Conservation (phyloP, 352 stramenopile genomes). For the Phytophthora pinifolia region DNA sequence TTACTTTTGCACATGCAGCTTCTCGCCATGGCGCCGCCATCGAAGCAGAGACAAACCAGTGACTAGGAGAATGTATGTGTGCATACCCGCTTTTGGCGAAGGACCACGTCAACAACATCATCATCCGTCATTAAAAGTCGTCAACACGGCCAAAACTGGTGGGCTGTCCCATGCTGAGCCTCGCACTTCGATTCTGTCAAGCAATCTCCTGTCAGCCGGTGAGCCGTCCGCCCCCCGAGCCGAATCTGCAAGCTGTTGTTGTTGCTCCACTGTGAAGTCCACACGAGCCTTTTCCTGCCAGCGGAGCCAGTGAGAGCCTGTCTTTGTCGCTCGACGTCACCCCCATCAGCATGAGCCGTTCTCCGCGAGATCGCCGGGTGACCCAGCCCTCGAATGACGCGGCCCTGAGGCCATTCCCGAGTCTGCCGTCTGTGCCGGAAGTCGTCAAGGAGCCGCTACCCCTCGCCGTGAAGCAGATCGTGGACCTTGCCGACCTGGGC, state of each 20-base stretch:
- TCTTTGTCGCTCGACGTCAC: slow-evolving; percentile 35
- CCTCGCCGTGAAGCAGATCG: slow-evolving; percentile 19
- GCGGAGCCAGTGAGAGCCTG: slow-evolving; percentile 21
- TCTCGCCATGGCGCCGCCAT: too few relatives aligned
- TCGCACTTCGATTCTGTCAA: slow-evolving; percentile 20
- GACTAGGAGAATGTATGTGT: slow-evolving; percentile 7
- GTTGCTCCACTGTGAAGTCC: too few relatives aligned
- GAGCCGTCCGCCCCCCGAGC: background rate
- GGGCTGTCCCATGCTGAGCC: slow-evolving; percentile 18
- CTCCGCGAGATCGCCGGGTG: slow-evolving; percentile 10
- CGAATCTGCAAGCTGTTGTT: too few relatives aligned
- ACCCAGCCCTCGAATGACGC: slow-evolving; percentile 26
- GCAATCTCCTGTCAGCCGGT: slow-evolving; percentile 11
- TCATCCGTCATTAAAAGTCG: too few relatives aligned
- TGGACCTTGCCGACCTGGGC: slow-evolving; percentile 24
- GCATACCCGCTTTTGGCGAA: slow-evolving; percentile 11
- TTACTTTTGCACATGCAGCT: too few relatives aligned
- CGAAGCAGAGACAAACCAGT: too few relatives aligned
- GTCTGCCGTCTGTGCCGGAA: slow-evolving; percentile 30
- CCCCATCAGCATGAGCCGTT: slow-evolving; percentile 38
- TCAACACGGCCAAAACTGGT: slow-evolving; percentile 3
- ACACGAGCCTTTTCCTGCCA: background rate
- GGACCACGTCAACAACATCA: too few relatives aligned
- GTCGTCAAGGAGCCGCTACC: slow-evolving; percentile 18
- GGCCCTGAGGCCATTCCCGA: slow-evolving; percentile 13